Conservation (phyloP, 352 stramenopile species). For the Globisporangium parvum region DNA sequence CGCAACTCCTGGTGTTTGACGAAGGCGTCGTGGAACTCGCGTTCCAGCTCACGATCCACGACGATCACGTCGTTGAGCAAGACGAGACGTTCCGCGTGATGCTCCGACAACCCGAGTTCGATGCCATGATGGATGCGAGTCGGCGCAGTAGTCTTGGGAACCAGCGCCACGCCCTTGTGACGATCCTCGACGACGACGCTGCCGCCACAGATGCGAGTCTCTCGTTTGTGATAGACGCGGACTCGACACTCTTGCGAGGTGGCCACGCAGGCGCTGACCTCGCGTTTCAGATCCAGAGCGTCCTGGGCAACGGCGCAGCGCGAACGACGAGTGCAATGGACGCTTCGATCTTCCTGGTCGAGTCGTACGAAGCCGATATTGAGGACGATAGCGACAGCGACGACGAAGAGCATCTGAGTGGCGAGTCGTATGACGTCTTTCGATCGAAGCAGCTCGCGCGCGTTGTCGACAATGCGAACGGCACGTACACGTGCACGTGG, state of each 20-base stretch:
- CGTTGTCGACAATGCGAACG: constrained; percentile 24
- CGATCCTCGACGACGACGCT: constrained; percentile 64
- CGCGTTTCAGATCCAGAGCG: constrained; percentile 47
- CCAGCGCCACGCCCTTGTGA: constrained; percentile 57
- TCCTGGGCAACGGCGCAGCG: constrained; percentile 30
- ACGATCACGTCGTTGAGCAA: constrained; percentile 72
- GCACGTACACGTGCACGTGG: constrained; percentile 46
- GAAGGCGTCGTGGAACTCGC: constrained; percentile 77
- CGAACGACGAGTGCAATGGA: constrained; percentile 18
- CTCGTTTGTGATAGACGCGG: constrained; percentile 25
- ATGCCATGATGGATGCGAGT: constrained; percentile 3
- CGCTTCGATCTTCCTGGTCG: constrained; percentile 23
- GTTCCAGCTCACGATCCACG: constrained; percentile 90
- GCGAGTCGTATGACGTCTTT: constrained; percentile 11
- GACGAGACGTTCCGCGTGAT: constrained; percentile 67
- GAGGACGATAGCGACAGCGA: neutral
- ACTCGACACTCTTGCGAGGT: constrained; percentile 23
- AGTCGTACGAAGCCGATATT: constrained; percentile 27
- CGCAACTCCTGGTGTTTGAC: constrained; percentile 71
- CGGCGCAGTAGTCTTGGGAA: constrained; percentile 35
- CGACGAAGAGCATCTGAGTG: too few relatives aligned
- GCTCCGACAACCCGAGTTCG: constrained; percentile 26
- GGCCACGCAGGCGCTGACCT: constrained; percentile 37
- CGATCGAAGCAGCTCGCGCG: constrained; percentile 16
- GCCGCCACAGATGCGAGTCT: constrained; percentile 29